Evolutionary conservation across 495 filamentous ascomycete genomes (phyloP).

Genomic region (Penicillium egyptiacum): DNA sequence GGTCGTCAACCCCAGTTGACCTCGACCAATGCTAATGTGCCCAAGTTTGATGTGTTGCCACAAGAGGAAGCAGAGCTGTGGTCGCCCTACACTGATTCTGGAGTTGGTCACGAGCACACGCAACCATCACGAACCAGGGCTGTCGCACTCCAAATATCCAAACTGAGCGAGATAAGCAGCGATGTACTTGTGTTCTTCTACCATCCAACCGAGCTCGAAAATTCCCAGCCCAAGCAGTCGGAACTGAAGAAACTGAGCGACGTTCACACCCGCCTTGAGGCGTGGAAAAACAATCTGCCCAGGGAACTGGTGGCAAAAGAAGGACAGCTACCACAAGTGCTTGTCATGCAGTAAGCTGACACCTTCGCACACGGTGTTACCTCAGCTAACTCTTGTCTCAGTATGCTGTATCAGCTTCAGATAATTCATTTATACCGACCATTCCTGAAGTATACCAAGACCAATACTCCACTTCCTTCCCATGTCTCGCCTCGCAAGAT

Average conservation of each 20-base stretch:
- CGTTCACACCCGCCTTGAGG: conserved; percentile 85
- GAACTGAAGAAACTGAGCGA: conserved; percentile 93
- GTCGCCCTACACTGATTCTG: conserved; percentile 86
- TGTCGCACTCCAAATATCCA: conserved; percentile 76
- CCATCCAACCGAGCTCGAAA: conserved; percentile 67
- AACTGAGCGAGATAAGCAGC: conserved; percentile 87
- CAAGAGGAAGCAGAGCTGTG: conserved; percentile 81
- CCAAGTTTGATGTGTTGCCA: conserved; percentile 90
- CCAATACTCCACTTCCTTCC: conserved; percentile 75
- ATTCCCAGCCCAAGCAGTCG: conserved; percentile 61
- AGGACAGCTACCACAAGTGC: conserved; percentile 80
- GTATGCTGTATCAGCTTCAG: conserved; percentile 96
- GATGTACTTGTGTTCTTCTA: conserved; percentile 91
- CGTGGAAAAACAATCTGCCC: conserved; percentile 85
- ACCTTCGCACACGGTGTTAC: too few relatives aligned
- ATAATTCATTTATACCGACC: conserved; percentile 97
- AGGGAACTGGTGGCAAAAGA: conserved; percentile 87
- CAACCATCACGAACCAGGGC: conserved; percentile 85
- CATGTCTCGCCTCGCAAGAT: conserved; percentile 90
- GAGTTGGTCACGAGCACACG: conserved; percentile 62
- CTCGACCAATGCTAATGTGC: conserved; percentile 71
- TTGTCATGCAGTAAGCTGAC: conserved; percentile 87
- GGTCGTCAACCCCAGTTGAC: conserved; percentile 88
- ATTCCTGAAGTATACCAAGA: conserved; percentile 85
- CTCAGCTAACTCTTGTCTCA: conserved; percentile 42